Percentiles rank a stretch among this genome's conserved stretches.
phyloP scores from a whole-genome alignment of 495 filamentous ascomycete species.

The Stereocaulon alpinum region DNA sequence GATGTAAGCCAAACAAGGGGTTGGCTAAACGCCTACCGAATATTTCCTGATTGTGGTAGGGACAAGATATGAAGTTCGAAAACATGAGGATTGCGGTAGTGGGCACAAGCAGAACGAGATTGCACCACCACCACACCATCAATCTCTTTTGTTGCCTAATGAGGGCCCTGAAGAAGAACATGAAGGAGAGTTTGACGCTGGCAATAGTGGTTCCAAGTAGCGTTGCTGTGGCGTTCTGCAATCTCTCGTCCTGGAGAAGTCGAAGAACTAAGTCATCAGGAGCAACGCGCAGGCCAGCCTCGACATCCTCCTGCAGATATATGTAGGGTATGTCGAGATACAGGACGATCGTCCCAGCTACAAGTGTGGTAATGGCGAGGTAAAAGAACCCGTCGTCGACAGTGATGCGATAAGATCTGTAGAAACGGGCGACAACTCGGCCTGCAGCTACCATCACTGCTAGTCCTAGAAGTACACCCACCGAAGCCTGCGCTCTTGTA shows the following conservation, averaged over 20 bases:
- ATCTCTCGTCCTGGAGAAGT: conserved; percentile 9
- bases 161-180: conserved; percentile 16
- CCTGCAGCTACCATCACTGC: conserved; percentile 11
- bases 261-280: conserved; percentile 13
- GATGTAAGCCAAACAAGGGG: too few species aligned
- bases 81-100: conserved; percentile 11
- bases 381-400: conserved; percentile 19
- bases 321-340: conserved; percentile 19
- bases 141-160: conserved; percentile 9
- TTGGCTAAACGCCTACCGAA: neutral
- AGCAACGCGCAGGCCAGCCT: conserved; percentile 6
- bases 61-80: conserved; percentile 14
- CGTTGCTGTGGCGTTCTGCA: conserved; percentile 9
- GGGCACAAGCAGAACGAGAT: conserved; percentile 11
- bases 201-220: conserved; percentile 5
- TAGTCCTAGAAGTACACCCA: conserved; percentile 13
- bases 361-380: conserved; percentile 8
- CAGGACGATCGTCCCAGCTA: conserved; percentile 7
- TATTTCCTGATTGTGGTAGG: conserved; percentile 15
- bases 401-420: neutral
- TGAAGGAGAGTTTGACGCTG: conserved; percentile 18
- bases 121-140: conserved; percentile 18
- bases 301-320: conserved; percentile 16
- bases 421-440: conserved; percentile 10
- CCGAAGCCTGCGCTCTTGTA: conserved; percentile 1